Conservation (phyloP, 2,329 filamentous ascomycete genomes). For the Verticillium alfalfae region DNA sequence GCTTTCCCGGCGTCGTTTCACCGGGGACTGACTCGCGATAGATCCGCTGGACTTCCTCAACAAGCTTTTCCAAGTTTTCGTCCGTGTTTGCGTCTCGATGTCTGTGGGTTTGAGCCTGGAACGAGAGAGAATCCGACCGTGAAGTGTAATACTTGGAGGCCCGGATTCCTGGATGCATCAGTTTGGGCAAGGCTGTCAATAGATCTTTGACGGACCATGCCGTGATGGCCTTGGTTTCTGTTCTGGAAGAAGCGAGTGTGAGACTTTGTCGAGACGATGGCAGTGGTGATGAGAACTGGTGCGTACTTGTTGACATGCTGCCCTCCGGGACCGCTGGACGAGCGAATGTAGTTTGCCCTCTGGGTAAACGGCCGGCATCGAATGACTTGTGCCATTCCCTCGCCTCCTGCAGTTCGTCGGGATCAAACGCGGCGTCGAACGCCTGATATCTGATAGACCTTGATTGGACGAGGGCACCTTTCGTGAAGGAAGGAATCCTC, state of each 20-base stretch:
- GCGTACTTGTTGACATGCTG: slow-evolving; percentile 58
- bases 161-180: slow-evolving; percentile 41
- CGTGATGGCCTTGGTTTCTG: slow-evolving; percentile 54
- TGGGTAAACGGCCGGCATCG: slow-evolving; percentile 35
- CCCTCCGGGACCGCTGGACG: slow-evolving; percentile 56
- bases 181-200: slow-evolving; percentile 34
- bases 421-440: slow-evolving; percentile 43
- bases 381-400: slow-evolving; percentile 46
- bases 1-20: slow-evolving; percentile 38
- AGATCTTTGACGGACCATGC: slow-evolving; percentile 45
- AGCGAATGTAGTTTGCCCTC: slow-evolving; percentile 46
- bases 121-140: slow-evolving; percentile 44
- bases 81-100: slow-evolving; percentile 46
- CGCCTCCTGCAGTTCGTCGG: slow-evolving; percentile 43
- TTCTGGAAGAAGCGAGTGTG: slow-evolving; percentile 29
- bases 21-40: slow-evolving; percentile 41
- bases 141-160: slow-evolving; percentile 48
- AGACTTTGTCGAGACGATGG: neutral
- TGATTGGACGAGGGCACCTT: neutral
- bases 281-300: neutral
- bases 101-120: slow-evolving; percentile 50
- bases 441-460: slow-evolving; percentile 32
- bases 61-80: slow-evolving; percentile 45
- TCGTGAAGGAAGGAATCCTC: neutral
- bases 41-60: slow-evolving; percentile 41